Evolutionary conservation across 495 filamentous ascomycete species (phyloP).

Genomic region (Neurospora sp.): DNA sequence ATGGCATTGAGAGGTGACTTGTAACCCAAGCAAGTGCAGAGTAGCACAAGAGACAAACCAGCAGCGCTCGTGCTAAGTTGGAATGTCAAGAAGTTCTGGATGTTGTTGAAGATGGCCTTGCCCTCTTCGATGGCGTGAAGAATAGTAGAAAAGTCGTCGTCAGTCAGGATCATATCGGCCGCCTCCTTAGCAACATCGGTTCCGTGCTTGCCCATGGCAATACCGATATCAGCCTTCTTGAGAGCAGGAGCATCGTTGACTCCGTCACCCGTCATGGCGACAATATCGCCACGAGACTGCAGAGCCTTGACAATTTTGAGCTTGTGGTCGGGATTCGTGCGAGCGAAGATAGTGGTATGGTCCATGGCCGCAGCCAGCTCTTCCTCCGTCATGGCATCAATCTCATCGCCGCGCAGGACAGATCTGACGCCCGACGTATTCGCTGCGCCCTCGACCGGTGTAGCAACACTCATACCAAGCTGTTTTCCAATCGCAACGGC

Average conservation of each 20-base stretch:
- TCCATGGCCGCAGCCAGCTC: conserved; percentile 76
- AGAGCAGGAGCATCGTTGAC: conserved; percentile 96
- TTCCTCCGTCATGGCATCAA: conserved; percentile 78
- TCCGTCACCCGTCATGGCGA: conserved; percentile 97
- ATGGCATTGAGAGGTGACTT: conserved; percentile 94
- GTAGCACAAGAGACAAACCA: conserved; percentile 77
- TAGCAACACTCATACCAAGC: conserved; percentile 72
- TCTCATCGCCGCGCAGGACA: conserved; percentile 78
- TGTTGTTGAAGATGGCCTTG: conserved; percentile 99
- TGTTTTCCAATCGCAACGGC: conserved; percentile 87
- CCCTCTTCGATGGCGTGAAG: conserved; percentile 94
- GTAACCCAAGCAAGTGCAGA: conserved; percentile 86
- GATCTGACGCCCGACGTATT: conserved; percentile 46
- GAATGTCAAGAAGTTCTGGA: conserved; percentile 98
- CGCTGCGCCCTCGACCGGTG: conserved; percentile 32
- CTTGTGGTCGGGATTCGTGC: conserved; percentile 95
- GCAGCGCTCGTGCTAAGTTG: conserved; percentile 96
- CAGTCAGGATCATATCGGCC: conserved; percentile 98
- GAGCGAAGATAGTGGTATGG: conserved; percentile 85
- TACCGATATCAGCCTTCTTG: conserved; percentile 96
- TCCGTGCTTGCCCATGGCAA: conserved; percentile 90
- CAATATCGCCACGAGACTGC: conserved; percentile 88
- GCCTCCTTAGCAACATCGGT: conserved; percentile 98
- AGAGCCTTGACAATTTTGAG: conserved; percentile 90
- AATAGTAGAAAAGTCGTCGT: conserved; percentile 97